A percentile compares a stretch with the other conserved stretches of the same genome.
Conservation (phyloP, 352 stramenopile species). For the Phytophthora agathidicida region DNA sequence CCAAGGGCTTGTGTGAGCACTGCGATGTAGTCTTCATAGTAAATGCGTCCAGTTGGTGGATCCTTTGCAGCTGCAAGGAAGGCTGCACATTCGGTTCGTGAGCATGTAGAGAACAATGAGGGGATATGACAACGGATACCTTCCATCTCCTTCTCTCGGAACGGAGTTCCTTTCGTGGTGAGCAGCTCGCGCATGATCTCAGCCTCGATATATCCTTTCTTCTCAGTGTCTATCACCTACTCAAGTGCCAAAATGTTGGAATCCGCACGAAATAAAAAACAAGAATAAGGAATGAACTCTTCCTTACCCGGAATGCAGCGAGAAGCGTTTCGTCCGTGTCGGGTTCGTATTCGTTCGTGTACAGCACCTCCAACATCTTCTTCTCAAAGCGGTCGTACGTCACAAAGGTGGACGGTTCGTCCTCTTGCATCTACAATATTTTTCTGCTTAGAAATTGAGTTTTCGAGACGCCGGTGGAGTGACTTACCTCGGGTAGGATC, state of each 20-base stretch:
- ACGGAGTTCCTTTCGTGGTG: slow-evolving; percentile 89
- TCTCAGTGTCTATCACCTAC: slow-evolving; percentile 73
- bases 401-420: slow-evolving; percentile 91
- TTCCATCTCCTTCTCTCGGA: slow-evolving; percentile 92
- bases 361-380: slow-evolving; percentile 93
- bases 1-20: slow-evolving; percentile 67
- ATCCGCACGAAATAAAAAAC: neutral
- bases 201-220: slow-evolving; percentile 90
- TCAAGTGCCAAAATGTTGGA: neutral
- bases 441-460: too few relatives aligned
- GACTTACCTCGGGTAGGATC: slow-evolving; percentile 84
- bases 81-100: too few relatives aligned
- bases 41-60: slow-evolving; percentile 85
- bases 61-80: slow-evolving; percentile 88
- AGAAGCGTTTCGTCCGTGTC: slow-evolving; percentile 91
- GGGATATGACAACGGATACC: slow-evolving; percentile 32
- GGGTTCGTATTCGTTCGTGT: slow-evolving; percentile 88
- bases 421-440: slow-evolving; percentile 83
- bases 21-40: slow-evolving; percentile 93
- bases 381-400: slow-evolving; percentile 92
- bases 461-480: too few relatives aligned
- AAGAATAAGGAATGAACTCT: neutral
- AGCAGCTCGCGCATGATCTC: slow-evolving; percentile 90
- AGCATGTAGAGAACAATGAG: neutral
- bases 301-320: slow-evolving; percentile 62